These are phyloP conservation scores for Neurospora sp. DNA, from an alignment of 495 filamentous ascomycete genomes.

Conservation along the genomic window DNA sequence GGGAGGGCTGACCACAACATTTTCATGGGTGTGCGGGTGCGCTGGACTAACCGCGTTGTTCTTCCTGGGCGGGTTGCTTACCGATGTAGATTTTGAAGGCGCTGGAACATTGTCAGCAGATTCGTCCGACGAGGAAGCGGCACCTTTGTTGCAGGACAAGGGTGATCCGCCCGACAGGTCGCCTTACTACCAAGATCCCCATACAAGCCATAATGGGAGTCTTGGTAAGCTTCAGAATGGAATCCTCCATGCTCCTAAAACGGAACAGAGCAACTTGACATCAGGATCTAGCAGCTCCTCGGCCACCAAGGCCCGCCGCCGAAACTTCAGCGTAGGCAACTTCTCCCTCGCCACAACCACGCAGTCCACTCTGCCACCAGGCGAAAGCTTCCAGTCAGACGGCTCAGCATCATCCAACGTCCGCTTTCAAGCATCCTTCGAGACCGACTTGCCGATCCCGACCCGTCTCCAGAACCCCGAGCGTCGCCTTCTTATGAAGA, in stretches of 20 bases:
- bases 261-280: background rate
- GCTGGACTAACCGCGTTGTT: conserved; percentile 11
- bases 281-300: background rate
- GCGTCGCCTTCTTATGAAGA: conserved; percentile 16
- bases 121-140: conserved; percentile 15
- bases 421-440: background rate
- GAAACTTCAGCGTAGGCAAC: conserved; percentile 24
- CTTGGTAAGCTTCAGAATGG: background rate
- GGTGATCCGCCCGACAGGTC: background rate
- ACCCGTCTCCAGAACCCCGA: conserved; percentile 3
- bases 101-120: background rate
- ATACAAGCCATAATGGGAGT: background rate
- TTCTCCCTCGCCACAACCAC: conserved; percentile 15
- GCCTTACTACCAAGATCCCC: background rate
- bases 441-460: background rate
- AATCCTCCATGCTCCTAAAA: background rate
- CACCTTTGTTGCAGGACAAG: conserved; percentile 10
- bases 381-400: background rate
- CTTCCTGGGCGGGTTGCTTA: conserved; percentile 21
- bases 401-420: background rate
- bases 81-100: background rate
- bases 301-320: conserved; percentile 8
- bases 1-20: conserved; percentile 9
- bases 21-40: conserved; percentile 7
- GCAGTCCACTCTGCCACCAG: background rate